phyloP scores from a whole-genome alignment of 495 filamentous ascomycete species.

The Hypomontagnella submonticulosa region DNA sequence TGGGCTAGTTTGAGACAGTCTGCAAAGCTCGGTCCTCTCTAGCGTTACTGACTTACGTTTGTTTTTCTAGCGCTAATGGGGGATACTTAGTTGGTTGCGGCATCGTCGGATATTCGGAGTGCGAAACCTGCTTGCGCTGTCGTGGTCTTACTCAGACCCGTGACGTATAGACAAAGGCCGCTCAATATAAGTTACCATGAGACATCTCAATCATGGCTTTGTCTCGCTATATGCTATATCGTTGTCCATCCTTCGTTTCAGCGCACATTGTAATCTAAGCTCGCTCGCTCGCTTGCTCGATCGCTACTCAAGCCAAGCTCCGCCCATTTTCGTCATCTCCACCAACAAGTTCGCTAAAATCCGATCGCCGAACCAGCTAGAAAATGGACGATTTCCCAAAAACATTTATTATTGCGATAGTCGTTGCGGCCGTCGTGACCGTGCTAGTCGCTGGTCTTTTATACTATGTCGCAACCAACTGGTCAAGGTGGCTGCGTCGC shows the following conservation, averaged over 20 bases:
- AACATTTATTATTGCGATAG: constrained; percentile 43
- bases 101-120: constrained; percentile 35
- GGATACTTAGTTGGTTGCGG: constrained; percentile 16
- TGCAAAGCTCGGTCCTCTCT: constrained; percentile 24
- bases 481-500: constrained; percentile 41
- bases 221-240: not conserved
- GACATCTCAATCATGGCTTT: not conserved
- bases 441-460: constrained; percentile 24
- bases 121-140: constrained; percentile 15
- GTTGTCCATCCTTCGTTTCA: constrained; percentile 13
- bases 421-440: constrained; percentile 34
- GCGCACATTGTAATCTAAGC: no score
- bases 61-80: constrained; percentile 9
- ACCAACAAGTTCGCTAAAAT: not conserved
- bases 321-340: not conserved
- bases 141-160: constrained; percentile 23
- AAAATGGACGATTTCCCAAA: constrained; percentile 41
- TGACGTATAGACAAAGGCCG: constrained; percentile 36
- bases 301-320: constrained; percentile 3
- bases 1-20: constrained; percentile 19
- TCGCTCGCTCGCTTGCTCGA: constrained; percentile 5
- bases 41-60: constrained; percentile 22
- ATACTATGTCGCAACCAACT: constrained; percentile 44
- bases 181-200: constrained; percentile 36
- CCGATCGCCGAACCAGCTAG: not conserved